Conservation (phyloP, 495 filamentous ascomycete species). For the Hypoxylon rickii region DNA sequence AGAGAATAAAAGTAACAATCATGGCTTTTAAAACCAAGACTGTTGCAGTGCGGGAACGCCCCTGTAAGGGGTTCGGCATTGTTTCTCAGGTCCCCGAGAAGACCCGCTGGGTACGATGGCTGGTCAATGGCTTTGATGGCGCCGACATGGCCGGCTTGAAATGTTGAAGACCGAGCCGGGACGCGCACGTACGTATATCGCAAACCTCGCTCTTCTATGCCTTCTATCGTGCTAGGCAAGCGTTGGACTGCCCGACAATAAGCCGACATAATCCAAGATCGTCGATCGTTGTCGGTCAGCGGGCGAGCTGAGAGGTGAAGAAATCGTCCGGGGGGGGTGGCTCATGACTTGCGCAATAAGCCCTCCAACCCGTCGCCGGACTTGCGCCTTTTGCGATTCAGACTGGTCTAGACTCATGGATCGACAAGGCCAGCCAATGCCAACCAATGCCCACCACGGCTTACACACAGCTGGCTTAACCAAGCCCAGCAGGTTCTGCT, state of each 20-base stretch:
- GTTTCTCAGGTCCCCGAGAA: conserved; percentile 10
- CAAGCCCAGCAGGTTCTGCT: background rate
- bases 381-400: conserved; percentile 28
- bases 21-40: conserved; percentile 9
- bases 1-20: too few relatives aligned
- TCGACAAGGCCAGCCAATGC: conserved; percentile 28
- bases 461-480: background rate
- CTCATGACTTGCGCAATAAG: conserved; percentile 29
- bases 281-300: conserved; percentile 19
- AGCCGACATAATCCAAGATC: conserved; percentile 24
- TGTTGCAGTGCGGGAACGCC: conserved; percentile 9
- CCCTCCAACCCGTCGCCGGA: conserved; percentile 11
- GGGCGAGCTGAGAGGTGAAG: conserved; percentile 20
- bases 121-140: conserved; percentile 15
- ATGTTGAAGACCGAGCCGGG: conserved; percentile 6
- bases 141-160: background rate
- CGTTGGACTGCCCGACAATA: conserved; percentile 26
- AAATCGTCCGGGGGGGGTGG: conserved; percentile 11
- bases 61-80: conserved; percentile 1
- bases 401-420: conserved; percentile 39
- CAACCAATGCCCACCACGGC: conserved; percentile 8
- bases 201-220: background rate
- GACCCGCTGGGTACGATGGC: conserved; percentile 7
- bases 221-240: conserved; percentile 7
- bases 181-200: conserved; percentile 14